Base-by-base conservation (phyloP, 2,329 filamentous ascomycete genomes). In the Juglanconis sp. region DNA sequence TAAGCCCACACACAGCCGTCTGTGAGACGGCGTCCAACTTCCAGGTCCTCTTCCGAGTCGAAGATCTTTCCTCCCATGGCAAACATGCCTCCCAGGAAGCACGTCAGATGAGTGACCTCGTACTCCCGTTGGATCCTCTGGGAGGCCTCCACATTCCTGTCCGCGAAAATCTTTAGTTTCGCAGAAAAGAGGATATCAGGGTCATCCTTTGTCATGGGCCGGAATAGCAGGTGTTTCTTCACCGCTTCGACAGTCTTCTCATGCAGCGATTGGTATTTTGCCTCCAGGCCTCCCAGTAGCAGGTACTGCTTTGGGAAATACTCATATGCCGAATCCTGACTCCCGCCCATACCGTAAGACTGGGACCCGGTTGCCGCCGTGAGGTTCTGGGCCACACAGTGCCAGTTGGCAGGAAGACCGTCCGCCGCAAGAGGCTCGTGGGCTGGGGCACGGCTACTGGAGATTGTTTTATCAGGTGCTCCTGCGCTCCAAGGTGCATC, bases 171-270 rank as follows among this genome's bases (percentile, higher is more conserved):
- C 51, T 70, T 76, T n/a, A 84, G 72, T 65, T 86, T 86, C 31
- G 89, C 88, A 0, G 90, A 85, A 63, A 95, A 86, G 3, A 95
- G 80, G n/a, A 95, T 83, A 62, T 94, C 85, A 56, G 84, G 78
- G 6, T 81, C 77, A 35, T 84, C 82, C 6, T 86, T 82, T 24
- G 86, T 82, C 85, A 95, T 89, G 0, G 92, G 92, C 5, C 88
- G 83, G 74, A 86, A 96, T 60, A 96, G 84, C 9, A 96, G 80
- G 71, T 90, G 82, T 65, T 91, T 81, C 65, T 89, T 89, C 40
- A 88, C 84, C 0, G 86, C 86, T 5, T 88, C 83, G 35, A 88
- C 83, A 4, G 86, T 83, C 59, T 83, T 84, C 60, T 88, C 80
- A 70, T 96, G 92, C 74, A 96, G 83, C 24, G 81, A 82, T 63